phyloP scores from a whole-genome alignment of 106 monocot genomes.

The Platanthera zijinensis region DNA sequence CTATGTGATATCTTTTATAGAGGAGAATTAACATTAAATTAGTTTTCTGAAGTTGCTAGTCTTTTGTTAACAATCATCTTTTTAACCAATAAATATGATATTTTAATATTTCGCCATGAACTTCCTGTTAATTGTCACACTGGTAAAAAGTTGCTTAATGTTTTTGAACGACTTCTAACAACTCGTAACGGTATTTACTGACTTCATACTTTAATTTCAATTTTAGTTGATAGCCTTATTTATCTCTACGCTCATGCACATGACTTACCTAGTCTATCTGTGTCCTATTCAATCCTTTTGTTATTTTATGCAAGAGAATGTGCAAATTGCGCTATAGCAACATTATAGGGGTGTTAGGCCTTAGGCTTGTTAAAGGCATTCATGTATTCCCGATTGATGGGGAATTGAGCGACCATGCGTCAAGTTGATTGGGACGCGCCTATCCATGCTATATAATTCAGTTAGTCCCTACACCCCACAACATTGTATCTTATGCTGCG shows the following conservation, averaged over 20 bases:
- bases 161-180: background rate
- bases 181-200: background rate
- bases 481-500: no score
- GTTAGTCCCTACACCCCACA: no score
- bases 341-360: conserved; percentile 50
- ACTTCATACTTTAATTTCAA: background rate
- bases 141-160: background rate
- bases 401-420: no score
- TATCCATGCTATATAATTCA: no score
- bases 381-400: background rate
- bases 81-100: background rate
- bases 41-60: background rate
- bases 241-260: background rate
- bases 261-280: background rate
- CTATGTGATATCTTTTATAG: background rate
- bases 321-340: conserved; percentile 34
- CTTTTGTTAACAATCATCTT: background rate
- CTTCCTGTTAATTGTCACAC: background rate
- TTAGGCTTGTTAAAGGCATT: conserved; percentile 34
- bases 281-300: background rate
- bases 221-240: background rate
- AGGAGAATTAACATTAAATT: background rate
- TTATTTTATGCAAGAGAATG: background rate
- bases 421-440: no score
- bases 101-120: background rate